phyloP scores from a whole-genome alignment of 805 yeast genomes.

The Metschnikowia drakensbergensis region DNA sequence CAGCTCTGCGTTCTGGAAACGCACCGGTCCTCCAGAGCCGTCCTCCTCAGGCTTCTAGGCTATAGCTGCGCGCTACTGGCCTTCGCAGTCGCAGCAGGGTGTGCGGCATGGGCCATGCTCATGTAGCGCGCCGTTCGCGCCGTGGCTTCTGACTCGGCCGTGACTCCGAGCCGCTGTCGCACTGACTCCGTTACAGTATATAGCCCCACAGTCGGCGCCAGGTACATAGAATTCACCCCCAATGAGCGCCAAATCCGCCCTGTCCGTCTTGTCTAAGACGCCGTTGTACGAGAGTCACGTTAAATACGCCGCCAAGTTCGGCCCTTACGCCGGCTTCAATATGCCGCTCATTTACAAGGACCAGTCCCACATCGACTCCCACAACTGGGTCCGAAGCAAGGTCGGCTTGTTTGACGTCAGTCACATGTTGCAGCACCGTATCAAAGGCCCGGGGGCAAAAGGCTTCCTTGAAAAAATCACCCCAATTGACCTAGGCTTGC shows the following conservation, averaged over 20 bases:
- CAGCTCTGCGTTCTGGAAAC: slow-evolving; percentile 6
- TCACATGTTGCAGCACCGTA: slow-evolving; percentile 91
- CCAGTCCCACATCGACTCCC: slow-evolving; percentile 90
- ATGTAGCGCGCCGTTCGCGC: not conserved
- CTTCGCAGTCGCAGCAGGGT: slow-evolving; percentile 1
- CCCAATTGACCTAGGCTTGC: slow-evolving; percentile 73
- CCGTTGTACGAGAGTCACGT: slow-evolving; percentile 81
- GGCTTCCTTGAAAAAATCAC: slow-evolving; percentile 72
- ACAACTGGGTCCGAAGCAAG: slow-evolving; percentile 84
- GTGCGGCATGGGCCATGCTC: slow-evolving; percentile 2
- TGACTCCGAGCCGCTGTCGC: not conserved
- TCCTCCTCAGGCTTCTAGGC: slow-evolving; percentile 2
- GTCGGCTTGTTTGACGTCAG: slow-evolving; percentile 95
- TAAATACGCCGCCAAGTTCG: slow-evolving; percentile 81
- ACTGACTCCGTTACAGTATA: slow-evolving; percentile 1
- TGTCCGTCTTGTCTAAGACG: slow-evolving; percentile 47
- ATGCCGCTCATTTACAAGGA: slow-evolving; percentile 89
- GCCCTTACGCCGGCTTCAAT: slow-evolving; percentile 91
- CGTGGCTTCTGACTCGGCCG: not conserved
- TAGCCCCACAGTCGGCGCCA: not conserved
- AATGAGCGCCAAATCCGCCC: slow-evolving; percentile 3
- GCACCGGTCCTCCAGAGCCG: not conserved
- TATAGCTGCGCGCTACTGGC: slow-evolving; percentile 2
- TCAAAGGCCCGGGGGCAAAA: slow-evolving; percentile 65
- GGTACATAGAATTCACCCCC: not conserved